Base-by-base conservation (phyloP, 768 basidiomycete species). In the Hebeloma cylindrosporum region DNA sequence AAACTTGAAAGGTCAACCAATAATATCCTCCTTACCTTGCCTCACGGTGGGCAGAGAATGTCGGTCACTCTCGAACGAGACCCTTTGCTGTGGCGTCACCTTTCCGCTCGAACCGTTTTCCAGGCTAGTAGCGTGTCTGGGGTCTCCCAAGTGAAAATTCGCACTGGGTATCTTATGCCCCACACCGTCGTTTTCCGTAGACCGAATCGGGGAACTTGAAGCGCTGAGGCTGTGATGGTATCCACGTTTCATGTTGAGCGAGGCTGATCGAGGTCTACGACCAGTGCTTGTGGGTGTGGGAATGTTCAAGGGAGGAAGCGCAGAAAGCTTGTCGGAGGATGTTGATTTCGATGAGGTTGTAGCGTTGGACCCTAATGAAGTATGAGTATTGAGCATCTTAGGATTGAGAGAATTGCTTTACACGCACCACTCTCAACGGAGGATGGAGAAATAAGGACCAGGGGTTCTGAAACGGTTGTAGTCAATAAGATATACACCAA, bases 1-100 rank as follows among this genome's bases (percentile, higher is more conserved):
- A 36, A 10, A 35, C 28, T 22, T 22, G 7, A 40, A 20, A 9
- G 27, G n/a, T n/a, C n/a, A n/a, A n/a, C n/a, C n/a, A n/a, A n/a
- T n/a, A n/a, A 13, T 32, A 43, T 50, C 11, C 46, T 31, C 20
- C 58, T 46, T 48, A 75, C 78, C 62, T 66, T 75, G 68, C 45
- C 64, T 57, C 47, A 70, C 50, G 0, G 68, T 59, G 17, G 70
- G 70, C 27, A 66, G 57, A 16, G 72, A 74, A 10, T 56, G 57
- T 18, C 71, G 64, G 38, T 80, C 79, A 47, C 73, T 77, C 22
- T 84, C 58, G 14, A 79, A 78, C 0, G 78, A 79, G 26, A 79
- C 70, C 29, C 77, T 73, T 48, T 77, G 78, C 27, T 61, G 68
- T 3, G 79, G 71, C 2, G 73, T 75, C 5, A 70, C 73, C 40